Conservation (phyloP, 352 stramenopile species). For the Pythium angustatum region DNA sequence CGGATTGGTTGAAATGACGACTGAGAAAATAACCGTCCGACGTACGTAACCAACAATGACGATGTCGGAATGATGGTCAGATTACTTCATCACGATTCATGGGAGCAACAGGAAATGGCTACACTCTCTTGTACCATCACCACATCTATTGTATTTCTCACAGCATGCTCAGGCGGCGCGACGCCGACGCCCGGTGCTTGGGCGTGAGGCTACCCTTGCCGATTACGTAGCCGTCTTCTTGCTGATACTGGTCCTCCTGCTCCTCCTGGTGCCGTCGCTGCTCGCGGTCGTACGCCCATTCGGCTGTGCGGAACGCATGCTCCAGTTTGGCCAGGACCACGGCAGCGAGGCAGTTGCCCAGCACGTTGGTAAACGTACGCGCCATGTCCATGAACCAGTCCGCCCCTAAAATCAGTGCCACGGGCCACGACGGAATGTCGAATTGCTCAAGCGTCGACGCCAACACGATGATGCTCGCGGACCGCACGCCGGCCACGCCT, state of each 20-base stretch:
- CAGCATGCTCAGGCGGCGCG: background rate
- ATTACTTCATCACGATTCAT: constrained; percentile 15
- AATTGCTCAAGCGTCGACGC: constrained; percentile 31
- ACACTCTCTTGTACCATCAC: background rate
- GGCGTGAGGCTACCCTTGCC: background rate
- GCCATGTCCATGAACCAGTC: constrained; percentile 71
- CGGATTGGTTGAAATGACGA: constrained; percentile 15
- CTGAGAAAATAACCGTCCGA: background rate
- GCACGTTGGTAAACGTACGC: constrained; percentile 55
- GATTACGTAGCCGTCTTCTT: background rate
- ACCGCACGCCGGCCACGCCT: constrained; percentile 11
- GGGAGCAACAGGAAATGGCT: constrained; percentile 6
- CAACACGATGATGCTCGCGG: constrained; percentile 8
- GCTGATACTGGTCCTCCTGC: background rate
- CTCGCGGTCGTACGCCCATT: constrained; percentile 35
- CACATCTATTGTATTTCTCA: too few species aligned
- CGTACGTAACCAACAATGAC: constrained; percentile 15
- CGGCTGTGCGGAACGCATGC: constrained; percentile 53
- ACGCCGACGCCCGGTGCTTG: background rate
- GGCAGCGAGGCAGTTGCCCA: constrained; percentile 58
- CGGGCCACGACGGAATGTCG: constrained; percentile 56
- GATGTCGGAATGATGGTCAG: background rate
- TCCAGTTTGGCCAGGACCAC: constrained; percentile 67
- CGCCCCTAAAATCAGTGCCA: constrained; percentile 52
- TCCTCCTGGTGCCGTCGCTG: background rate